Evolutionary conservation across 2,329 filamentous ascomycete species (phyloP).

Genomic region (Simplicillium aogashimaense): DNA sequence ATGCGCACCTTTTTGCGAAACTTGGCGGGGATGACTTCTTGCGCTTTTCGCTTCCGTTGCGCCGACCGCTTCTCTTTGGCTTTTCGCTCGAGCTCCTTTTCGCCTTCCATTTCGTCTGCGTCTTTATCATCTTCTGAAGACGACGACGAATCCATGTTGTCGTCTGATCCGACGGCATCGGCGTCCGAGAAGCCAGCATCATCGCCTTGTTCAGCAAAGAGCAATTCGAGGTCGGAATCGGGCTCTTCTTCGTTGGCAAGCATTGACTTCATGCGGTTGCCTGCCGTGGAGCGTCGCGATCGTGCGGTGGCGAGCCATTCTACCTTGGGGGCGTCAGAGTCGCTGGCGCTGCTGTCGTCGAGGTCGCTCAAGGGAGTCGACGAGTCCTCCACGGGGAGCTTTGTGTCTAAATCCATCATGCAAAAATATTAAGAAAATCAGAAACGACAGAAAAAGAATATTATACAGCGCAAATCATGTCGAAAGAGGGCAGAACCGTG

Average conservation of each 20-base stretch:
- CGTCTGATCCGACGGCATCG: constrained; percentile 60
- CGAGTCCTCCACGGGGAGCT: constrained; percentile 15
- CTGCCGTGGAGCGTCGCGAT: constrained; percentile 68
- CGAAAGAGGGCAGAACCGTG: too few species aligned
- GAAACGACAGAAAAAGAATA: too few species aligned
- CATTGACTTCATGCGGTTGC: constrained; percentile 72
- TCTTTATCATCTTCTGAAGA: constrained; percentile 67
- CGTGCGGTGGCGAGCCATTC: constrained; percentile 68
- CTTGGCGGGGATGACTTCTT: constrained; percentile 61
- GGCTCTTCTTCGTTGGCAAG: constrained; percentile 67
- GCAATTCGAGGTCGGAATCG: constrained; percentile 57
- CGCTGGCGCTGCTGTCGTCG: constrained; percentile 14
- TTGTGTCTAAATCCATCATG: background rate
- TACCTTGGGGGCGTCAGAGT: constrained; percentile 26
- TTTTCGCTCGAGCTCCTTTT: constrained; percentile 73
- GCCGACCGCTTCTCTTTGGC: constrained; percentile 58
- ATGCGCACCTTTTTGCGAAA: constrained; percentile 72
- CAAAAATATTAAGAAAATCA: background rate
- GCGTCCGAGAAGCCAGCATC: constrained; percentile 62
- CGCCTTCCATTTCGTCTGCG: constrained; percentile 68
- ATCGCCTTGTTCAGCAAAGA: constrained; percentile 66
- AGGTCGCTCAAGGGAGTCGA: constrained; percentile 17
- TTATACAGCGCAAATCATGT: too few species aligned
- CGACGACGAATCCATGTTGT: constrained; percentile 76
- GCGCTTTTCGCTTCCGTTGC: constrained; percentile 71